Conservation (phyloP, 169 alveolate genomes). For the Eimeria maxima region DNA sequence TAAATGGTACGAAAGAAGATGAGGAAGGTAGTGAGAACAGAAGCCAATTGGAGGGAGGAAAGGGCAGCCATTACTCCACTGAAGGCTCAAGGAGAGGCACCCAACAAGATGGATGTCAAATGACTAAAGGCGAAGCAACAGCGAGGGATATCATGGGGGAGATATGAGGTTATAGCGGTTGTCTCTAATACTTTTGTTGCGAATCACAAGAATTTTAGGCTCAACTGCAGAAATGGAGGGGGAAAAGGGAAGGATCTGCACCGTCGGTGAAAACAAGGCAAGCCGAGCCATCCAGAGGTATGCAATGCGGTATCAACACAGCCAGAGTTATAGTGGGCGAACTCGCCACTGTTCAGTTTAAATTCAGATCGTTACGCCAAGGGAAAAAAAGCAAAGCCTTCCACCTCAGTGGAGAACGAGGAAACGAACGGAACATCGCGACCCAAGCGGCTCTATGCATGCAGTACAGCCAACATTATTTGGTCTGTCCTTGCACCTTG, state of each 20-base stretch:
- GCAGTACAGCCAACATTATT: not conserved
- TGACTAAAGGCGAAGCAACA: not conserved
- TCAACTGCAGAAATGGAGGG: not conserved
- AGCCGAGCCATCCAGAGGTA: not conserved
- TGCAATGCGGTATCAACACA: not conserved
- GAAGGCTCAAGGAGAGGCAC: not conserved
- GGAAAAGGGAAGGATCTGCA: not conserved
- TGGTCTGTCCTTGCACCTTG: not conserved
- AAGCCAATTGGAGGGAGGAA: not conserved
- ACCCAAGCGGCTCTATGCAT: not conserved
- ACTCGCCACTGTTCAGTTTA: constrained; percentile 39
- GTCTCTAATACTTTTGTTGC: not conserved
- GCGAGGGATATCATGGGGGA: not conserved
- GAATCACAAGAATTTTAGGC: not conserved
- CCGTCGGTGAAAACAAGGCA: not conserved
- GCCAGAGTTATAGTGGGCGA: not conserved
- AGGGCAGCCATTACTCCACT: not conserved
- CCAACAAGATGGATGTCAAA: not conserved
- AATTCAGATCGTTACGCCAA: not conserved
- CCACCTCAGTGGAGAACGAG: not conserved
- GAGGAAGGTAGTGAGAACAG: not conserved
- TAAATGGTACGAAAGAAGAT: not conserved
- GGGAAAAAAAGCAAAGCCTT: not conserved
- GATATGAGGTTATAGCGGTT: not conserved
- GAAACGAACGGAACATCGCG: not conserved